A percentile compares a stretch with the other conserved stretches of the same genome.
phyloP scores from a whole-genome alignment of 1,284 basidiomycete species.

The Violaceomyces palustris region DNA sequence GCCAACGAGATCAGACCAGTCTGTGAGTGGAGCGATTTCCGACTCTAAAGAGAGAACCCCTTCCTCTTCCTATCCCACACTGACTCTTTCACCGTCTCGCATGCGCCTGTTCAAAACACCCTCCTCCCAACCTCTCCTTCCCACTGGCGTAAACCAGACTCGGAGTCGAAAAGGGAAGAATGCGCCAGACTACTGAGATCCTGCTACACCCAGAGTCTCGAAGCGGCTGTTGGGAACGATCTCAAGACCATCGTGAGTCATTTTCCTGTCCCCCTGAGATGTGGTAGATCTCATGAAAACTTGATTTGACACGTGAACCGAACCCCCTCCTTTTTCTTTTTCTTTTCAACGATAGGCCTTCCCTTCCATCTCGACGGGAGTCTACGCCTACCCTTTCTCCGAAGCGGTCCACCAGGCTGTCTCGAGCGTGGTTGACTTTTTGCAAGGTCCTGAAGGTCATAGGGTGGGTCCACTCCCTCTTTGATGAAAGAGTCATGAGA shows the following conservation, averaged over 20 bases:
- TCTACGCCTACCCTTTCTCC: conserved; percentile 47
- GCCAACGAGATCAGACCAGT: no score
- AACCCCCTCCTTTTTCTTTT: not conserved
- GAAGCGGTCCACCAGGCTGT: conserved; percentile 40
- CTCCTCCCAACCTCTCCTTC: not conserved
- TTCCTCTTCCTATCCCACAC: no score
- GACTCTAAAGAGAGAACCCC: no score
- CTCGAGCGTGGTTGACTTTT: conserved; percentile 27
- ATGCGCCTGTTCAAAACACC: no score
- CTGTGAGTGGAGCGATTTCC: no score
- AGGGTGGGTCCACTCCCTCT: conserved; percentile 9
- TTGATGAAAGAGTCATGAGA: no score
- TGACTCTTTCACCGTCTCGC: no score
- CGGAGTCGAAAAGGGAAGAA: not conserved
- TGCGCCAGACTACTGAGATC: conserved; percentile 54
- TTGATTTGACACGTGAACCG: no score
- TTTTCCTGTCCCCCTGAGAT: no score
- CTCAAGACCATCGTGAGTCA: conserved; percentile 24
- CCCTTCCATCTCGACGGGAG: conserved; percentile 48
- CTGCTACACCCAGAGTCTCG: conserved; percentile 35
- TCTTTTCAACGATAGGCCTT: conserved; percentile 23
- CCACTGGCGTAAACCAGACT: not conserved
- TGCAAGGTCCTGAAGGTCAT: conserved; percentile 5
- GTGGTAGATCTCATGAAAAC: no score
- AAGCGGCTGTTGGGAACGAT: conserved; percentile 11